phyloP scores from a whole-genome alignment of 2,329 filamentous ascomycete species.

The Elsinoe fawcettii region DNA sequence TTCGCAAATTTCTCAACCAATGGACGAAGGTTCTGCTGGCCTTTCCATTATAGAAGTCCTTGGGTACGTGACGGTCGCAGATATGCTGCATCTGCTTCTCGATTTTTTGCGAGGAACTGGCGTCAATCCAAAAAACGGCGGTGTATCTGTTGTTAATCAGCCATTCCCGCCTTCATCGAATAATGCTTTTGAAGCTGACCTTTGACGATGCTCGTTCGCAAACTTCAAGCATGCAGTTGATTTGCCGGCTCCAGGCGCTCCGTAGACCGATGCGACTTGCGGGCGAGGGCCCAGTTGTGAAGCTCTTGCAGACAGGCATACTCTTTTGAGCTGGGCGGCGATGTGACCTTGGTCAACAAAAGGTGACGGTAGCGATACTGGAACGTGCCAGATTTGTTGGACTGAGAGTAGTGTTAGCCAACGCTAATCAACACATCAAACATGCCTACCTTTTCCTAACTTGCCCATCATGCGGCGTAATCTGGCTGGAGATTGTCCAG shows the following conservation, averaged over 20 bases:
- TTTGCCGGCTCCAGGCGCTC: not conserved
- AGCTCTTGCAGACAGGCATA: not conserved
- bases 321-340: not conserved
- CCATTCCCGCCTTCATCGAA: not conserved
- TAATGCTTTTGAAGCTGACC: not conserved
- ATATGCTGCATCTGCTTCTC: not conserved
- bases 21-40: not conserved
- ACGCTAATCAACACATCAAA: not conserved
- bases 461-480: not conserved
- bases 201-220: not conserved
- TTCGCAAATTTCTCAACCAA: not conserved
- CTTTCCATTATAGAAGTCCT: not conserved
- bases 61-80: not conserved
- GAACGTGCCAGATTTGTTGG: not conserved
- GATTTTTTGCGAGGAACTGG: not conserved
- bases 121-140: not conserved
- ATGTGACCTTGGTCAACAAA: not conserved
- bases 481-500: not conserved
- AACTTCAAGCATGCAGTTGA: not conserved
- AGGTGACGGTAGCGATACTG: not conserved
- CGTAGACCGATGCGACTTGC: not conserved
- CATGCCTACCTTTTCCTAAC: not conserved
- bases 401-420: not conserved
- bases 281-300: not conserved
- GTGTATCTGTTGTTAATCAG: not conserved